Evolutionary conservation across 2,329 filamentous ascomycete genomes (phyloP).

Genomic region (Sclerotinia glacialis): DNA sequence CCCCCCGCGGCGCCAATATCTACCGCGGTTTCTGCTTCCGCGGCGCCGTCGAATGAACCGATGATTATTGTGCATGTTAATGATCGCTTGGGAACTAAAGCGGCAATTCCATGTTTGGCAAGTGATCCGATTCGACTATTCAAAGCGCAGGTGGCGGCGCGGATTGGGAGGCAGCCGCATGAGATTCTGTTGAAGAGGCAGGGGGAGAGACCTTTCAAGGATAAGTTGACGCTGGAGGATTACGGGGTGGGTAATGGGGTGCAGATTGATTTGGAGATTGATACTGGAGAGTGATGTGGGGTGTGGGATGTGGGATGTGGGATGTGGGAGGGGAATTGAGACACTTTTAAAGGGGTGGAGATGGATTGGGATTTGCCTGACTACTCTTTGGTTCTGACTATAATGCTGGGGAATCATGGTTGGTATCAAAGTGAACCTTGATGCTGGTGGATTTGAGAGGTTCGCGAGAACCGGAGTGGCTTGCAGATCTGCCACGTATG

Average conservation of each 20-base stretch:
- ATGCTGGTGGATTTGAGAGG: background rate
- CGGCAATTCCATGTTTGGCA: conserved; percentile 83
- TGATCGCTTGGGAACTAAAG: conserved; percentile 93
- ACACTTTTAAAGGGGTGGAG: too few species aligned
- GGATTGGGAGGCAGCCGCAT: conserved; percentile 83
- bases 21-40: conserved; percentile 24
- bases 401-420: background rate
- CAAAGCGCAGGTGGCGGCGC: conserved; percentile 86
- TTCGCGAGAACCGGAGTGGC: conserved; percentile 6
- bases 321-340: background rate
- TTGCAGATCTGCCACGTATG: conserved; percentile 19
- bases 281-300: conserved; percentile 38
- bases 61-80: conserved; percentile 96
- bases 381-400: background rate
- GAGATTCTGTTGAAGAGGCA: conserved; percentile 92
- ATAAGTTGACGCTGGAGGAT: conserved; percentile 80
- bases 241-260: conserved; percentile 94
- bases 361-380: background rate
- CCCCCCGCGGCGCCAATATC: conserved; percentile 27
- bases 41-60: conserved; percentile 53
- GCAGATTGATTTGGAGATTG: conserved; percentile 41
- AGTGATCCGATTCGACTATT: conserved; percentile 82
- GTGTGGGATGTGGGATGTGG: background rate
- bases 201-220: conserved; percentile 90
- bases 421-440: background rate